A percentile compares a stretch with the other conserved stretches of the same genome.
Evolutionary conservation across 2,329 filamentous ascomycete genomes (phyloP).

Genomic region (Colletotrichum truncatum): DNA sequence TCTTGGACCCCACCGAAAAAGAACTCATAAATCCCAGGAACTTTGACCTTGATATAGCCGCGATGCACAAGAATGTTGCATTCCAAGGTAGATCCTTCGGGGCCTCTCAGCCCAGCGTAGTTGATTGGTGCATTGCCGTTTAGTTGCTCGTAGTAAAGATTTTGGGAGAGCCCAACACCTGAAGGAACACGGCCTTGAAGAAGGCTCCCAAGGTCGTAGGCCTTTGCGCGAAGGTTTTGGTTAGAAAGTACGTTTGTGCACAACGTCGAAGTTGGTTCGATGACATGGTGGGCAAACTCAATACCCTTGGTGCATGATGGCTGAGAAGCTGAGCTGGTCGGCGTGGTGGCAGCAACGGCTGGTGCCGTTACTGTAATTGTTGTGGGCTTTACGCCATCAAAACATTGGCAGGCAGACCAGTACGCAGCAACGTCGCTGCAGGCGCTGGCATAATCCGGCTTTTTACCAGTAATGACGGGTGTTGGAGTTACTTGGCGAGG

Average conservation of each 20-base stretch:
- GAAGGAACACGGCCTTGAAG: not conserved
- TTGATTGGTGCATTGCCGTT: not conserved
- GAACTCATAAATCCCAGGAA: not conserved
- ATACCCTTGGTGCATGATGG: constrained; percentile 22
- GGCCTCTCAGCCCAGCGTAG: not conserved
- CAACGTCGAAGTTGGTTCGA: not conserved
- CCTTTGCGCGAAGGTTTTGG: not conserved
- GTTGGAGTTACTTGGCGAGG: not conserved
- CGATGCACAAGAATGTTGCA: constrained; percentile 10
- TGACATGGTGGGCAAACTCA: constrained; percentile 21
- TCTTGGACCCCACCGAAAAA: not conserved
- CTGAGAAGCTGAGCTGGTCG: not conserved
- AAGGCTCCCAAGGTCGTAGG: not conserved
- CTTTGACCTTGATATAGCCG: constrained; percentile 2
- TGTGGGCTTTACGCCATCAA: constrained; percentile 27
- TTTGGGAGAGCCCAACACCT: not conserved
- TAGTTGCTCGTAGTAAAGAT: not conserved
- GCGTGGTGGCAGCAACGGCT: not conserved
- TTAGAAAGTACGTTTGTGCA: not conserved
- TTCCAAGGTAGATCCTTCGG: not conserved
- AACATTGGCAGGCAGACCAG: constrained; percentile 34
- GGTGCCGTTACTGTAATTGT: constrained; percentile 19
- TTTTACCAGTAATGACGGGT: not conserved
- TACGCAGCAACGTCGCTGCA: constrained; percentile 28
- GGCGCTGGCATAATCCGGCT: constrained; percentile 30